phyloP scores from a whole-genome alignment of 176 grass and related monocot species.

The Musa beccarii region DNA sequence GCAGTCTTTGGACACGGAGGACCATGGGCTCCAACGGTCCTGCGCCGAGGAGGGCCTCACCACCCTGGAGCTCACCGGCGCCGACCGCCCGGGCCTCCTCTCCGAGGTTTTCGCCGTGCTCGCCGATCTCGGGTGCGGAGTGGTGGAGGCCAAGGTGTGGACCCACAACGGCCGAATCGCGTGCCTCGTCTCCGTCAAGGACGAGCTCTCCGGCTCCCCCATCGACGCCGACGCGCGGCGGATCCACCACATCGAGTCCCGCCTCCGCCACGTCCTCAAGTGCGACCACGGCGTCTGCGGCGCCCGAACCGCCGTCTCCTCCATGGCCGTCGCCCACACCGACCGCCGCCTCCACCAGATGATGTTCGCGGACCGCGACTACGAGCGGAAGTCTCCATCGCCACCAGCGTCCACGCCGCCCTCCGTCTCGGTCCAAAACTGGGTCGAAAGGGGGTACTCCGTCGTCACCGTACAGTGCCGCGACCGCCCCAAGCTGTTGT shows the following conservation, averaged over 20 bases:
- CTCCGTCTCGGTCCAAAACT: constrained; percentile 54
- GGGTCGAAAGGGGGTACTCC: constrained; percentile 78
- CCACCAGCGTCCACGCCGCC: neutral
- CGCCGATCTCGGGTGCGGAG: constrained; percentile 50
- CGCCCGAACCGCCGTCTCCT: constrained; percentile 26
- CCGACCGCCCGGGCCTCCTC: constrained; percentile 69
- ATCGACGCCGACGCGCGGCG: constrained; percentile 16
- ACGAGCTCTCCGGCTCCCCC: constrained; percentile 22
- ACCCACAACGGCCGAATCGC: constrained; percentile 71
- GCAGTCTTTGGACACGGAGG: constrained; percentile 73
- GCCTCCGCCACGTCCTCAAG: constrained; percentile 56
- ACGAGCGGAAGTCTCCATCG: neutral
- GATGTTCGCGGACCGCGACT: constrained; percentile 53
- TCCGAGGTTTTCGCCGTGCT: constrained; percentile 94
- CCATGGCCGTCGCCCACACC: constrained; percentile 29
- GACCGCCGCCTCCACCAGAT: constrained; percentile 92
- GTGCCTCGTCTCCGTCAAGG: constrained; percentile 52
- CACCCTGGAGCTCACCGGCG: constrained; percentile 67
- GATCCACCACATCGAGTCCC: constrained; percentile 38
- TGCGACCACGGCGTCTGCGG: constrained; percentile 22
- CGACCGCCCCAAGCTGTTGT: constrained; percentile 70
- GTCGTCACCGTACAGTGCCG: constrained; percentile 67
- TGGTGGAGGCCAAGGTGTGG: constrained; percentile 66
- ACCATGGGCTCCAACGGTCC: constrained; percentile 1
- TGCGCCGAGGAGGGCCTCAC: constrained; percentile 28